Base-by-base conservation (phyloP, 176 grass and related monocot genomes). In the Canna indica region DNA sequence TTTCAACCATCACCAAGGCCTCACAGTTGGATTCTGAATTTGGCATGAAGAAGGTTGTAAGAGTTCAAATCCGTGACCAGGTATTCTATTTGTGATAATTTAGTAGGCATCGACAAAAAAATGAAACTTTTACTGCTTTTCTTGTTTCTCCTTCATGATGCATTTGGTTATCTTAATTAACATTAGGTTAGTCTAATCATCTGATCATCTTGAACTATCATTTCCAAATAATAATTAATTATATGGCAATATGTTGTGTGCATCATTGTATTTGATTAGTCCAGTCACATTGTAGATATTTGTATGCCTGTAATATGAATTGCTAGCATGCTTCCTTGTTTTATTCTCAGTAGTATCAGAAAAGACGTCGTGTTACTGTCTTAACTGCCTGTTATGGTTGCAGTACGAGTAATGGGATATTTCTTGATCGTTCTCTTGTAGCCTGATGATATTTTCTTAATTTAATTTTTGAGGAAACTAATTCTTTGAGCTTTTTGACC, bases 1-100 rank as follows among this genome's bases (percentile, higher is more conserved):
- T 97, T 72, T 83, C 65, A n/a, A 92, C 82, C 14, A 90, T 97
- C 72, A 90, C 94, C 45, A 97, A 90, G 81, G 84, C 80, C 11
- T 87, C 89, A 2, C 90, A 85, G 50, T 77, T 58, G 15, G 84
- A 87, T 90, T 72, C 76, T 47, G 72, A 75, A 34, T 77, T 83
- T 73, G 80, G 82, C 39, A 31, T 72, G 24, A 78, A 76, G 57
- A 90, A 83, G 64, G 53, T 92, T 74, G 87, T 97, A 54, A 85
- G 34, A 68, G 84, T 97, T 14, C 81, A 88, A 74, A 82, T 87
- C 62, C 89, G 86, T 50, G 89, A 97, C 69, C 94, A 97, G 89
- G 94, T 97, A 89, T 72, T 13, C 42, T 24, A 75, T 73, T 73
- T 27, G 72, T 85, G 41, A 14, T 53, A 8, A 39, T 39, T 10